Evolutionary conservation across 1,284 basidiomycete genomes (phyloP).

Genomic region (Xanthoconium separans): DNA sequence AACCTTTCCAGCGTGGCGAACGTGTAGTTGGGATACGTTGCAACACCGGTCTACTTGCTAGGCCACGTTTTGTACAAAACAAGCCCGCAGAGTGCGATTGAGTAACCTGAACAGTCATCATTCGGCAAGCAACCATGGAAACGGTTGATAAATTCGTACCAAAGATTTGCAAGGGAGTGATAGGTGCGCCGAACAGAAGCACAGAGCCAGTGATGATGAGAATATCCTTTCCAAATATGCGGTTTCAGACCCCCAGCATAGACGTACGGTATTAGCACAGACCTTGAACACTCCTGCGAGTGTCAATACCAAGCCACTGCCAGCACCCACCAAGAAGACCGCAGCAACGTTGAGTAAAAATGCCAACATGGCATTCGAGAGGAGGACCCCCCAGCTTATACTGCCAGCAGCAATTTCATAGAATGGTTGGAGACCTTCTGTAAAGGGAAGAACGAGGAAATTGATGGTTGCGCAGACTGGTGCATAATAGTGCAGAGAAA

Average conservation of each 20-base stretch:
- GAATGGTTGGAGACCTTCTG: slow-evolving; percentile 89
- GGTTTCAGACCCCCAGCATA: neutral
- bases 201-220: slow-evolving; percentile 90
- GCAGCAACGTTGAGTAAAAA: slow-evolving; percentile 93
- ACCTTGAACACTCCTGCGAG: slow-evolving; percentile 95
- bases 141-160: slow-evolving; percentile 47
- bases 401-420: slow-evolving; percentile 38
- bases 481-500: slow-evolving; percentile 94
- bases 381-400: slow-evolving; percentile 75
- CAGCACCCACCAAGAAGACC: slow-evolving; percentile 91
- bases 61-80: slow-evolving; percentile 81
- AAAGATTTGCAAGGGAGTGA: slow-evolving; percentile 85
- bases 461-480: slow-evolving; percentile 96
- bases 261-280: slow-evolving; percentile 14
- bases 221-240: slow-evolving; percentile 65
- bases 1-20: neutral
- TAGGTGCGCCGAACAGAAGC: slow-evolving; percentile 73
- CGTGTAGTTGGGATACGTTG: neutral
- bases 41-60: slow-evolving; percentile 44
- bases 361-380: slow-evolving; percentile 86
- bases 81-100: slow-evolving; percentile 78
- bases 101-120: slow-evolving; percentile 56
- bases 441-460: slow-evolving; percentile 80
- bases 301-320: slow-evolving; percentile 86
- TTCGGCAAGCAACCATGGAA: neutral